Evolutionary conservation across 345 rosid species (phyloP).

Genomic region (Citrus inodora): DNA sequence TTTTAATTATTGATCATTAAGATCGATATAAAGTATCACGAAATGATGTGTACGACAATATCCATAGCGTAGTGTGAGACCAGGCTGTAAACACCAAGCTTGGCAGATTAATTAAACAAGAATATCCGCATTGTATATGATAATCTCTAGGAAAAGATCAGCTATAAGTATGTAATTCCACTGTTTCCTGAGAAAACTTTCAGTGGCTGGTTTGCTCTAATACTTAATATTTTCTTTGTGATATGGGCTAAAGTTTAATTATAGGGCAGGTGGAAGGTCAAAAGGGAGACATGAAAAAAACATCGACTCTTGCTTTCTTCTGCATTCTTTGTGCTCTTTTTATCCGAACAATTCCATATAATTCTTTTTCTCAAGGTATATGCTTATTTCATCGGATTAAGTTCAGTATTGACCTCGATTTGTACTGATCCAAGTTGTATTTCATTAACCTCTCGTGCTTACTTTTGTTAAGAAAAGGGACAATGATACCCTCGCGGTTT

Average conservation of each 20-base stretch:
- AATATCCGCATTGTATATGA: conserved; percentile 12
- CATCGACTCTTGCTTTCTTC: conserved; percentile 18
- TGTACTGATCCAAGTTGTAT: too few relatives aligned
- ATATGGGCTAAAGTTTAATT: conserved; percentile 8
- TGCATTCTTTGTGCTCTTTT: conserved; percentile 3
- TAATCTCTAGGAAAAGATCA: conserved; percentile 6
- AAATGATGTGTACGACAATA: background rate
- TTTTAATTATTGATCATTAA: background rate
- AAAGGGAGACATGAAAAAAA: conserved; percentile 16
- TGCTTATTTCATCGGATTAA: background rate
- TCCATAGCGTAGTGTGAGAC: background rate
- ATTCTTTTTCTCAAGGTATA: conserved; percentile 17
- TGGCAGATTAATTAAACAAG: background rate
- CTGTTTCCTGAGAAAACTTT: conserved; percentile 17
- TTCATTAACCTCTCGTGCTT: too few relatives aligned
- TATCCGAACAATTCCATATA: background rate
- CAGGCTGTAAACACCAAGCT: conserved; percentile 24
- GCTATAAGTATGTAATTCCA: conserved; percentile 19
- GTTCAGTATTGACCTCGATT: too few relatives aligned
- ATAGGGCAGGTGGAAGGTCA: background rate
- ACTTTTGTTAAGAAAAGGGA: too few relatives aligned
- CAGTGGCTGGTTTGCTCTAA: background rate
- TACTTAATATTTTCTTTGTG: background rate
- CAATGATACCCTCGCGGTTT: too few relatives aligned
- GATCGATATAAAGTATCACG: background rate